A percentile compares a stretch with the other conserved stretches of the same genome.
These are phyloP conservation scores for Auriscalpium microsporum DNA, from an alignment of 768 basidiomycete genomes.

Conservation along the genomic window DNA sequence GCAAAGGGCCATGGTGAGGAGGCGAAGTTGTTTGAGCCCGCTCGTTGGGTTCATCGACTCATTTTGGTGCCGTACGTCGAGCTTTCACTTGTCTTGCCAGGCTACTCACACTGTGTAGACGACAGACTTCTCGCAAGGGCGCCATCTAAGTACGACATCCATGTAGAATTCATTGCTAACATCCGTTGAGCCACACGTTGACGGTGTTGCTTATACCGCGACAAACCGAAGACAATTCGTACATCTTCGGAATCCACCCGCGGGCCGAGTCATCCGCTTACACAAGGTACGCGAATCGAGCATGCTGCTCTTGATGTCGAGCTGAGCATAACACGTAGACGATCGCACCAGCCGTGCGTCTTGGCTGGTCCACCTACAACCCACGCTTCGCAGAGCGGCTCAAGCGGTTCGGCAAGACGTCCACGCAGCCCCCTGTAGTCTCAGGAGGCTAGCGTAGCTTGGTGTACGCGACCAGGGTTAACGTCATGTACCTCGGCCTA, in stretches of 20 bases:
- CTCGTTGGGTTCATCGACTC: no score
- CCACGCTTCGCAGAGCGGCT: conserved; percentile 70
- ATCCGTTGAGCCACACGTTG: background rate
- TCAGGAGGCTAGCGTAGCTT: no score
- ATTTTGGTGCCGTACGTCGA: conserved; percentile 50
- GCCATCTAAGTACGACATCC: conserved; percentile 76
- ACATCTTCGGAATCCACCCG: no score
- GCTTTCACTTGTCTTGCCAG: background rate
- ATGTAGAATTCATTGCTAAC: conserved; percentile 71
- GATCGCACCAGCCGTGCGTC: conserved; percentile 65
- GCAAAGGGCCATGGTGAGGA: no score
- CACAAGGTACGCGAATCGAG: conserved; percentile 39
- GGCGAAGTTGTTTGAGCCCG: no score
- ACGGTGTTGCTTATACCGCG: background rate
- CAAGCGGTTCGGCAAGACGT: conserved; percentile 59
- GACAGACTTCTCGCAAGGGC: conserved; percentile 59
- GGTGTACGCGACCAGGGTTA: no score
- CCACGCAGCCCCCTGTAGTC: conserved; percentile 65
- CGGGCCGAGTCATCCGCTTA: conserved; percentile 78
- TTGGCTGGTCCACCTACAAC: conserved; percentile 77
- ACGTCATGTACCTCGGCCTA: no score
- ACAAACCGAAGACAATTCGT: conserved; percentile 80
- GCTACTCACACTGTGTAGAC: conserved; percentile 31
- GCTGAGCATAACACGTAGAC: conserved; percentile 34
- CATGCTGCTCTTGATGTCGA: background rate